phyloP scores from a whole-genome alignment of 768 basidiomycete species.

The Kondoa subrosea region DNA sequence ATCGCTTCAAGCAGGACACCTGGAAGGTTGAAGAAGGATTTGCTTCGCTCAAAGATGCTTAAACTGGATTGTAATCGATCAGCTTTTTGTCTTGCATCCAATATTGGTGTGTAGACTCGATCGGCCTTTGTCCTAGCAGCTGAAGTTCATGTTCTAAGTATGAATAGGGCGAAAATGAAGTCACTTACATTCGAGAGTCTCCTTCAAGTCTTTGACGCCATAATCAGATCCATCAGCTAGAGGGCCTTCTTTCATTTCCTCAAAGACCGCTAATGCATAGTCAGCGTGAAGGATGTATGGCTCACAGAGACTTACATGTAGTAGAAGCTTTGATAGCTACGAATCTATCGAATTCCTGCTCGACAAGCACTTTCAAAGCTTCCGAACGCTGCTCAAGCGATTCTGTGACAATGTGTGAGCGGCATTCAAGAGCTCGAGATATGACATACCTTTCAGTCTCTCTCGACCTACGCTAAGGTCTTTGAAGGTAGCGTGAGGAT shows the following conservation, averaged over 20 bases:
- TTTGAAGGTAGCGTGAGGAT: slow-evolving; percentile 88
- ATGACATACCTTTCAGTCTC: slow-evolving; percentile 7
- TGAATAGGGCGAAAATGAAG: background rate
- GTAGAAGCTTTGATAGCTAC: slow-evolving; percentile 92
- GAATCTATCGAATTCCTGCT: slow-evolving; percentile 95
- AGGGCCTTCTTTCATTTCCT: slow-evolving; percentile 83
- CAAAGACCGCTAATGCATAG: slow-evolving; percentile 51
- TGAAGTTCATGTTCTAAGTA: slow-evolving; percentile 31
- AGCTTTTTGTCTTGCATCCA: slow-evolving; percentile 89
- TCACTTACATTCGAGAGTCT: slow-evolving; percentile 63
- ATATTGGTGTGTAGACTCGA: slow-evolving; percentile 84
- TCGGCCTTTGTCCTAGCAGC: slow-evolving; percentile 84
- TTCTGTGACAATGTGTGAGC: slow-evolving; percentile 32
- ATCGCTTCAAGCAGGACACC: slow-evolving; percentile 73
- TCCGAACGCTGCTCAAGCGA: slow-evolving; percentile 82
- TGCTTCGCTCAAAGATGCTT: slow-evolving; percentile 85
- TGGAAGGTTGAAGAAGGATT: slow-evolving; percentile 98
- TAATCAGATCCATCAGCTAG: slow-evolving; percentile 60
- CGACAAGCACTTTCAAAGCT: slow-evolving; percentile 84
- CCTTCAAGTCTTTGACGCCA: slow-evolving; percentile 61
- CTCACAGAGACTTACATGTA: slow-evolving; percentile 45
- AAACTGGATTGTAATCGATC: slow-evolving; percentile 80
- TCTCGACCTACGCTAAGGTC: slow-evolving; percentile 62
- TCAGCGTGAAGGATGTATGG: background rate
- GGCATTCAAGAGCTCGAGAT: background rate